Base-by-base conservation (phyloP, 129 eudicot species). In the Flaveria sonorensis region DNA sequence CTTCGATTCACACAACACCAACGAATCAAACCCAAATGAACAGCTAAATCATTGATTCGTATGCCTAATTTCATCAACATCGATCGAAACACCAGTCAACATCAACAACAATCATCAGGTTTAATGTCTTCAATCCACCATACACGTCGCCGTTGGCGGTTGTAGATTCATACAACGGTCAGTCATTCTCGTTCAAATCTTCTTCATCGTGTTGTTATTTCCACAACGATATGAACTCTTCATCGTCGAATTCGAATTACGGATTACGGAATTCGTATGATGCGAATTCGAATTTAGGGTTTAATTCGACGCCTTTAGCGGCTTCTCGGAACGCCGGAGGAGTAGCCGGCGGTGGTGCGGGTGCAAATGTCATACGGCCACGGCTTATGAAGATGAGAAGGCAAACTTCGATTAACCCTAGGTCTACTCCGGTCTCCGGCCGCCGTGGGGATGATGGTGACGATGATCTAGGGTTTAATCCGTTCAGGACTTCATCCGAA, bases 381-480 rank as follows among this genome's bases (percentile, higher is more conserved):
- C 85, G 92, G 60, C 50, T 89, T 40, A 75, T 73, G 61, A 90
- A 88, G 83, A 71, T 75, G 67, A 83, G 92, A 70, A 88, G 85
- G 57, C 89, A 86, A 43, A 18, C 82, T 21, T 71, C 86, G 20
- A 77, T 77, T 21, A 83, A 57, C 26, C 84, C 81, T 46, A 59
- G 76, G 68, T 78, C 84, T 52, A 52, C 80, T 47, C 20, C 70
- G 8, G 70, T 39, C 39, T 63, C 73, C 9, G 68, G 32, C 77
- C 77, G 64, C 23, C 63, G 71, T 13, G 62, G 18, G 28, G 77
- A 45, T 14, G 63, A 60, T 19, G 43, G 21, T 62, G 72, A 50
- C 2, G 39, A 60, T 26, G 82, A 81, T 80, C 74, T 65, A 40
- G 95, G 90, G 77, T 79, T 77, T 77, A 81, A 84, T 66, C 84